A percentile compares a stretch with the other conserved stretches of the same genome.
Evolutionary conservation across 2,329 filamentous ascomycete genomes (phyloP).

Genomic region (Diaporthe citri): DNA sequence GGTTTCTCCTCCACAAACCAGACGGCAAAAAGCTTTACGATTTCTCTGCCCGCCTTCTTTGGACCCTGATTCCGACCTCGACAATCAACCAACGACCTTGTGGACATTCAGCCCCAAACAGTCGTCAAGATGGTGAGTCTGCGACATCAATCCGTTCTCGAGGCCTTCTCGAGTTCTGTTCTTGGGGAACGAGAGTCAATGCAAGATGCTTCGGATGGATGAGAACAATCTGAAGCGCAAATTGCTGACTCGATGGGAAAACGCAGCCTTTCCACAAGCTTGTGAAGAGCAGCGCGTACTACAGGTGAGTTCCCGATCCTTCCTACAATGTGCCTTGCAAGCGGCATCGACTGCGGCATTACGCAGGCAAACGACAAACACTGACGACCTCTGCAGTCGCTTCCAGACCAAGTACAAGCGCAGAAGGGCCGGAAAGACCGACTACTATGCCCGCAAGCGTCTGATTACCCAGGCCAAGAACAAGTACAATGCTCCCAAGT

Average conservation of each 20-base stretch:
- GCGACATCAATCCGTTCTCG: conserved; percentile 43
- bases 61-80: conserved; percentile 50
- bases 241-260: conserved; percentile 95
- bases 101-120: conserved; percentile 55
- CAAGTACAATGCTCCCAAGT: conserved; percentile 99
- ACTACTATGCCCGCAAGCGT: conserved; percentile 99
- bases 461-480: conserved; percentile 99
- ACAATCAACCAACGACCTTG: conserved; percentile 47
- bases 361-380: neutral
- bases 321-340: neutral
- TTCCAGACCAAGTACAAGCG: conserved; percentile 99
- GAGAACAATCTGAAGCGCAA: conserved; percentile 88
- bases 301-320: conserved; percentile 76
- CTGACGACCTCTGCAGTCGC: conserved; percentile 70
- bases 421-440: conserved; percentile 95
- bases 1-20: conserved; percentile 30
- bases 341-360: neutral
- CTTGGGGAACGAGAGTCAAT: conserved; percentile 73
- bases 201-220: conserved; percentile 98
- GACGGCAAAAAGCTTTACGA: conserved; percentile 21
- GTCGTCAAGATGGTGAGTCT: conserved; percentile 79
- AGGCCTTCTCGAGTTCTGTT: conserved; percentile 45
- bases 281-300: conserved; percentile 99
- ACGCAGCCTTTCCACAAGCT: conserved; percentile 89
- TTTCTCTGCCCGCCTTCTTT: conserved; percentile 34